Conservation (phyloP, 768 basidiomycete genomes). For the Psilocybe cyanescens region DNA sequence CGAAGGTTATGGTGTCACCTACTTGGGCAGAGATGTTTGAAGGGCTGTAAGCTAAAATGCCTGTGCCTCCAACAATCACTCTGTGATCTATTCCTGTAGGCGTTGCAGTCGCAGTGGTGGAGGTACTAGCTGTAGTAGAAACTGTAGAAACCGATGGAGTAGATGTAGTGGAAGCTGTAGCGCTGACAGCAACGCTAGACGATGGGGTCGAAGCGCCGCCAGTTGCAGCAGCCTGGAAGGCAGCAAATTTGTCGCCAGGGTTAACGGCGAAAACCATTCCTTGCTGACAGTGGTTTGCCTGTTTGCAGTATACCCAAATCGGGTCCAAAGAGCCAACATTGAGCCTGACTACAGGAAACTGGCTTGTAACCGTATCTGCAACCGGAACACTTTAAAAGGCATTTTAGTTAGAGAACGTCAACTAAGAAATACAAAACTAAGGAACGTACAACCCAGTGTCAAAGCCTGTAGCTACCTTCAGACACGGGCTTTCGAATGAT, state of each 20-base stretch:
- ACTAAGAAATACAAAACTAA: neutral
- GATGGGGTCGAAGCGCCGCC: slow-evolving; percentile 26
- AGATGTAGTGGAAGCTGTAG: slow-evolving; percentile 27
- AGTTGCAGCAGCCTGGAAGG: slow-evolving; percentile 58
- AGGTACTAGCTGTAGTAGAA: slow-evolving; percentile 29
- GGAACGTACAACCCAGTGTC: slow-evolving; percentile 58
- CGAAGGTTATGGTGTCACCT: slow-evolving; percentile 54
- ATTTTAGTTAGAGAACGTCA: neutral
- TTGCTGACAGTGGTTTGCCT: slow-evolving; percentile 53
- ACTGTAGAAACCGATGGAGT: slow-evolving; percentile 27
- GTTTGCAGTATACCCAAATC: slow-evolving; percentile 64
- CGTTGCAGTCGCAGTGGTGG: slow-evolving; percentile 25
- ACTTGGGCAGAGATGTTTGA: slow-evolving; percentile 48
- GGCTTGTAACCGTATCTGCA: slow-evolving; percentile 38
- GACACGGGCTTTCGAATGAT: slow-evolving; percentile 52
- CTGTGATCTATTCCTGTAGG: slow-evolving; percentile 33
- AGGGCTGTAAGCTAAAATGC: slow-evolving; percentile 41
- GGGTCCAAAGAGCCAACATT: slow-evolving; percentile 41
- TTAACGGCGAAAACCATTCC: slow-evolving; percentile 76
- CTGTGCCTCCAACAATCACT: slow-evolving; percentile 46
- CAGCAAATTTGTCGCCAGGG: slow-evolving; percentile 53
- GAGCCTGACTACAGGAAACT: slow-evolving; percentile 50
- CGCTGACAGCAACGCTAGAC: slow-evolving; percentile 21
- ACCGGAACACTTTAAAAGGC: slow-evolving; percentile 46
- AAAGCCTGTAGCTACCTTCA: slow-evolving; percentile 45